phyloP scores from a whole-genome alignment of 768 basidiomycete species.

The Kwoniella dejecticola region DNA sequence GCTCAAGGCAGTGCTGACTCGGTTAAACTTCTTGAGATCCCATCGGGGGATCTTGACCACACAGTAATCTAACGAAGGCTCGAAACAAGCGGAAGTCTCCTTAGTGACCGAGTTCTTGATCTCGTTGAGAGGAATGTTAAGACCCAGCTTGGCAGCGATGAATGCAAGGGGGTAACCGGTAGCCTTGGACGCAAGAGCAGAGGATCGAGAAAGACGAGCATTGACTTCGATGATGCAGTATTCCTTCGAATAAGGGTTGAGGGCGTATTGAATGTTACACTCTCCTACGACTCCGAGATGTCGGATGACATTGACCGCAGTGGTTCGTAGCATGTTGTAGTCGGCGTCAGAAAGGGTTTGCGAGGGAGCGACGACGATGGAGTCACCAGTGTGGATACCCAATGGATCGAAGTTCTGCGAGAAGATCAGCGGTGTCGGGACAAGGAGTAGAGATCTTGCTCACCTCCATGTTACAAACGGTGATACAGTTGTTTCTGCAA shows the following conservation, averaged over 20 bases:
- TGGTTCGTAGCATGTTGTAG: constrained; percentile 98
- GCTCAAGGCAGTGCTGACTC: constrained; percentile 85
- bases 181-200: constrained; percentile 95
- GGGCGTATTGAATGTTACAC: constrained; percentile 98
- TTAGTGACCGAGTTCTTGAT: constrained; percentile 98
- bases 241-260: constrained; percentile 91
- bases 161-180: constrained; percentile 98
- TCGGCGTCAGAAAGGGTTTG: constrained; percentile 99
- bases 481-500: constrained; percentile 97
- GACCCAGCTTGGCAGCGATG: constrained; percentile 96
- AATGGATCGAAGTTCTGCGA: constrained; percentile 95
- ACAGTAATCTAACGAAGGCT: constrained; percentile 93
- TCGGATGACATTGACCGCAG: constrained; percentile 97
- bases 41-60: constrained; percentile 99
- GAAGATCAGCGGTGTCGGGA: neutral
- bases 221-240: constrained; percentile 99
- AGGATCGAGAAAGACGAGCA: constrained; percentile 96
- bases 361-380: constrained; percentile 95
- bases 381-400: constrained; percentile 97
- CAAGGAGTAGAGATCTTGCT: constrained; percentile 45
- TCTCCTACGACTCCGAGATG: constrained; percentile 97
- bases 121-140: constrained; percentile 94
- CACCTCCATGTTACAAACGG: constrained; percentile 99
- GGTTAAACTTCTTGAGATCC: constrained; percentile 97
- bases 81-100: constrained; percentile 94